Evolutionary conservation across 148 eudicot genomes (phyloP).

Genomic region (Drosera capensis): DNA sequence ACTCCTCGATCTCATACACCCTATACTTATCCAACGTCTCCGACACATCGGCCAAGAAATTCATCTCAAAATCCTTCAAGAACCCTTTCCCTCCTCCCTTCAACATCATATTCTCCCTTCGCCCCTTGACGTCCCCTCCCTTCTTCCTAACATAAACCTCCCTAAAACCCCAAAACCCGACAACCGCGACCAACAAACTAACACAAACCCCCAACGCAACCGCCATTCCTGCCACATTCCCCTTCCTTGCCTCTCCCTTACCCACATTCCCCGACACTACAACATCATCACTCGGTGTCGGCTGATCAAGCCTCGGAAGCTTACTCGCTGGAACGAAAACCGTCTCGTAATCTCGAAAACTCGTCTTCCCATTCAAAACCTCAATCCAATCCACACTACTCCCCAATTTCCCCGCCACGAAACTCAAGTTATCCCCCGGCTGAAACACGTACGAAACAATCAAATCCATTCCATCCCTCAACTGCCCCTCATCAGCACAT

Average conservation of each 20-base stretch:
- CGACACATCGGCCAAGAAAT: constrained; percentile 78
- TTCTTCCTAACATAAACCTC: constrained; percentile 16
- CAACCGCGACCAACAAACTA: constrained; percentile 23
- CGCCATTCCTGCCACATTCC: constrained; percentile 34
- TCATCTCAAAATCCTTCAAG: constrained; percentile 31
- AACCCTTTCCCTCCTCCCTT: constrained; percentile 10
- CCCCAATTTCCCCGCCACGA: constrained; percentile 39
- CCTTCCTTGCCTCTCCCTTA: constrained; percentile 18
- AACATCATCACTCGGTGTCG: no score
- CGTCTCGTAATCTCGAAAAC: constrained; percentile 18
- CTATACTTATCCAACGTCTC: constrained; percentile 86
- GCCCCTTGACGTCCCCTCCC: constrained; percentile 6
- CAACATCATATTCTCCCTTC: constrained; percentile 10
- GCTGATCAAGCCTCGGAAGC: constrained; percentile 43
- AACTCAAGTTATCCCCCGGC: constrained; percentile 27
- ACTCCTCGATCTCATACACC: constrained; percentile 51
- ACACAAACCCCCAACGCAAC: constrained; percentile 57
- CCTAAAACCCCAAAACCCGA: constrained; percentile 27
- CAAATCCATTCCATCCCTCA: constrained; percentile 18
- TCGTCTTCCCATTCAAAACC: constrained; percentile 29
- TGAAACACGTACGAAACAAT: constrained; percentile 69
- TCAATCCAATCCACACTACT: constrained; percentile 16
- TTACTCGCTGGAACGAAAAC: constrained; percentile 55
- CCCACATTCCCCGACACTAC: not conserved
- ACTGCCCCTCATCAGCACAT: constrained; percentile 41